Percentiles rank a stretch among this genome's conserved stretches.
phyloP scores from a whole-genome alignment of 139 green algal species.

The Chloropicon primus region DNA sequence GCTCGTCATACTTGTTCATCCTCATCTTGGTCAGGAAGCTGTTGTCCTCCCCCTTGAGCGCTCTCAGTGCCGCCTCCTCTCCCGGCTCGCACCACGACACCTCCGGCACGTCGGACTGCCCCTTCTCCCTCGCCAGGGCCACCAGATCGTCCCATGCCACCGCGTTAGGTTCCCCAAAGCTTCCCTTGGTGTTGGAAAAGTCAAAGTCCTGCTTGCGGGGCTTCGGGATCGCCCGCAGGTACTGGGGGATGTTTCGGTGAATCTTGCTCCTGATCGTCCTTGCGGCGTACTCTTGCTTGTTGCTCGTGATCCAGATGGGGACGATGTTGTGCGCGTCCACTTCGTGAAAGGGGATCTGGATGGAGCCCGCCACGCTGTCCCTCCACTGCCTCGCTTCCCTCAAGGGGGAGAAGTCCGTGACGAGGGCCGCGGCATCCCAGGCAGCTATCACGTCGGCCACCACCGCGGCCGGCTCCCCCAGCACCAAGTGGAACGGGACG shows the following conservation, averaged over 20 bases:
- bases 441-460: constrained; percentile 51
- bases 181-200: neutral
- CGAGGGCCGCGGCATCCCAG: constrained; percentile 47
- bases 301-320: constrained; percentile 69
- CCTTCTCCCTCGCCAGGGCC: constrained; percentile 33
- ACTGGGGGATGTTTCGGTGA: constrained; percentile 66
- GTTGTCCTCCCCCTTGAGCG: constrained; percentile 32
- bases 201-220: neutral
- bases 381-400: constrained; percentile 58
- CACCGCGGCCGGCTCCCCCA: constrained; percentile 49
- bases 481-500: constrained; percentile 25
- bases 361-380: constrained; percentile 24
- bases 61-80: constrained; percentile 31
- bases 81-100: constrained; percentile 65
- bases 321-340: constrained; percentile 97
- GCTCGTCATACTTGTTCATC: constrained; percentile 47
- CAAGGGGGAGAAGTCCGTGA: constrained; percentile 81
- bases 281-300: constrained; percentile 77
- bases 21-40: constrained; percentile 59
- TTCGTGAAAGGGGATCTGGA: constrained; percentile 24
- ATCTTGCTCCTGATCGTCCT: constrained; percentile 87
- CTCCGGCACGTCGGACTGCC: constrained; percentile 1
- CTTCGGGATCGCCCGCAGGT: constrained; percentile 29
- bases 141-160: constrained; percentile 70
- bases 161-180: constrained; percentile 5